These are phyloP conservation scores for Cyamopsis tetragonoloba DNA, from an alignment of 306 rosid species.

Conservation along the genomic window DNA sequence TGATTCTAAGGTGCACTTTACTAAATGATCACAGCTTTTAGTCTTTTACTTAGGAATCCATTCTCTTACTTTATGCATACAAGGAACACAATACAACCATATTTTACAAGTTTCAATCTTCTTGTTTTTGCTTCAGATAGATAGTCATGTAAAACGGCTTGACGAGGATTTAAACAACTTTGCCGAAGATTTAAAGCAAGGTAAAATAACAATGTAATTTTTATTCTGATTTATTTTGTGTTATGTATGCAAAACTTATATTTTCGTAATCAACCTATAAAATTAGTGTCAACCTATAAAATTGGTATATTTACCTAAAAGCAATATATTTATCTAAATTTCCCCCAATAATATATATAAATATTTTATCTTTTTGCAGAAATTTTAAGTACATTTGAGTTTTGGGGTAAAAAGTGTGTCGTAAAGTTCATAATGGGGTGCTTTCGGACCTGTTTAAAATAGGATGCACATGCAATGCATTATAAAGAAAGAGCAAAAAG, in stretches of 20 bases:
- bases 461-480: slow-evolving; percentile 7
- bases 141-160: slow-evolving; percentile 90
- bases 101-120: slow-evolving; percentile 30
- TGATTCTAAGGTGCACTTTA: slow-evolving; percentile 7
- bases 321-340: slow-evolving; percentile 10
- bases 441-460: not conserved
- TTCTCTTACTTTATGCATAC: not conserved
- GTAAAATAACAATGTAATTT: slow-evolving; percentile 39
- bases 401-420: not conserved
- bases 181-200: slow-evolving; percentile 96
- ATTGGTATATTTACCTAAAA: not conserved
- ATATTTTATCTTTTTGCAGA: not conserved
- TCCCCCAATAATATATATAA: not conserved
- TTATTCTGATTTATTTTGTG: slow-evolving; percentile 12
- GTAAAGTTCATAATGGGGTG: not conserved
- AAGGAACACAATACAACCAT: slow-evolving; percentile 5
- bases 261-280: slow-evolving; percentile 10
- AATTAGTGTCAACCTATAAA: slow-evolving; percentile 4
- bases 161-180: slow-evolving; percentile 91
- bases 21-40: not conserved
- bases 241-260: slow-evolving; percentile 13
- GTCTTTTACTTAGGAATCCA: slow-evolving; percentile 9
- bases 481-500: slow-evolving; percentile 1
- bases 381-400: not conserved
- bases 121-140: slow-evolving; percentile 64